phyloP scores from a whole-genome alignment of 2,329 filamentous ascomycete genomes.

The Alternaria angustiovoidea region DNA sequence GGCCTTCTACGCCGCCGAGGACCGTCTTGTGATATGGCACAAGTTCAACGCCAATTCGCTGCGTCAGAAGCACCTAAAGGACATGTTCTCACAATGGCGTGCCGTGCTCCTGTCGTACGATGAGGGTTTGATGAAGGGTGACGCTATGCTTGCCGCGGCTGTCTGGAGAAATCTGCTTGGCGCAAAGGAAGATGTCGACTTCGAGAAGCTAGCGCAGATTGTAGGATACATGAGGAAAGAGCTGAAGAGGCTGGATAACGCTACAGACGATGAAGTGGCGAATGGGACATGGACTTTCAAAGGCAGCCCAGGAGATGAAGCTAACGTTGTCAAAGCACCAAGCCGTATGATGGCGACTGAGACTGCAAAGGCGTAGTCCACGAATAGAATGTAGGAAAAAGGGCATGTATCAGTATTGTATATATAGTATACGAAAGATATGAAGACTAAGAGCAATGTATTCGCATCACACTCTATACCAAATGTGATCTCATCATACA shows the following conservation, averaged over 20 bases:
- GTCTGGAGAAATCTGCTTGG: conserved; percentile 96
- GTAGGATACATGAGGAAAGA: conserved; percentile 70
- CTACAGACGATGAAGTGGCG: conserved; percentile 62
- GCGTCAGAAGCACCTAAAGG: conserved; percentile 74
- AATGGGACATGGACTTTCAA: conserved; percentile 59
- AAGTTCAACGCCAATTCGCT: conserved; percentile 65
- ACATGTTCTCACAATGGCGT: conserved; percentile 92
- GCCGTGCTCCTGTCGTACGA: conserved; percentile 85
- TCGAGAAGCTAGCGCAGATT: conserved; percentile 67
- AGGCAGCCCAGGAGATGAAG: conserved; percentile 54
- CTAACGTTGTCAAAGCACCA: conserved; percentile 33
- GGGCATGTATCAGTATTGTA: conserved; percentile 10
- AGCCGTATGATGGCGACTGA: conserved; percentile 36
- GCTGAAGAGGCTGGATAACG: conserved; percentile 61
- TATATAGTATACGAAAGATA: conserved; percentile 4
- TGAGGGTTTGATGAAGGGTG: conserved; percentile 78
- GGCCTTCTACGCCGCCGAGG: conserved; percentile 90
- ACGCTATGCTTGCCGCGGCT: conserved; percentile 79
- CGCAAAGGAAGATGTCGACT: conserved; percentile 69
- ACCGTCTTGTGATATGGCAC: conserved; percentile 82
- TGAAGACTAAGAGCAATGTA: background rate
- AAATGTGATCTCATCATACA: background rate
- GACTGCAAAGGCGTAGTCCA: conserved; percentile 15
- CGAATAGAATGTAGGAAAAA: background rate
- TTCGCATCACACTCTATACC: background rate